A percentile compares a stretch with the other conserved stretches of the same genome.
These are phyloP conservation scores for Tolypocladium nubicola DNA, from an alignment of 2,329 filamentous ascomycete species.

Conservation along the genomic window DNA sequence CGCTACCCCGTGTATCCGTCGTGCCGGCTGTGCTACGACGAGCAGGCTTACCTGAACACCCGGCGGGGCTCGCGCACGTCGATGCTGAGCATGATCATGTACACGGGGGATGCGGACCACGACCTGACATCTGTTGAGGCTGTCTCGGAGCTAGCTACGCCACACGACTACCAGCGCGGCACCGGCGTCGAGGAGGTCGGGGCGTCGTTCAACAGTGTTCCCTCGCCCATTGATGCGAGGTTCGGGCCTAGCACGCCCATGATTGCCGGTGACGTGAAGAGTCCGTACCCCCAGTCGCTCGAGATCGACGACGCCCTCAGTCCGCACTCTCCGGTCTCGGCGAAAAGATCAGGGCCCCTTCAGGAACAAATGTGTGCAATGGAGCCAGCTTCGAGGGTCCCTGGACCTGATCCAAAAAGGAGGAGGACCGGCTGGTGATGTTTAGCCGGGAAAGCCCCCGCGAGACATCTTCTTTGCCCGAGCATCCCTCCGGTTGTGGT, in stretches of 20 bases:
- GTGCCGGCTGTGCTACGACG: constrained; percentile 30
- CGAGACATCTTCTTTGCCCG: constrained; percentile 56
- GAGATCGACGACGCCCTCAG: constrained; percentile 18
- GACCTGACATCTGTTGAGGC: constrained; percentile 27
- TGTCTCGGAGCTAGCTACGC: constrained; percentile 31
- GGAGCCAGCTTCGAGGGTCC: neutral
- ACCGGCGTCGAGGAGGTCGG: constrained; percentile 23
- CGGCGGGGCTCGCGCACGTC: constrained; percentile 31
- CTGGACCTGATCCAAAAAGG: neutral
- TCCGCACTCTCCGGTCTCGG: neutral
- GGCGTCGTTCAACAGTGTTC: constrained; percentile 18
- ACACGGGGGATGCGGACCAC: constrained; percentile 22
- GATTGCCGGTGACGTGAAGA: constrained; percentile 20
- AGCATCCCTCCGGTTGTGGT: constrained; percentile 73
- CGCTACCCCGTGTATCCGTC: constrained; percentile 28
- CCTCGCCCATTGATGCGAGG: constrained; percentile 9
- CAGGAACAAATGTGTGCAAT: neutral
- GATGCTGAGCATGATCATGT: constrained; percentile 30
- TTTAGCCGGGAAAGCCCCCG: constrained; percentile 27
- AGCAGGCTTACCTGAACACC: constrained; percentile 27
- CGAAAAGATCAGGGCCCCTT: neutral
- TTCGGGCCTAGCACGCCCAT: constrained; percentile 16
- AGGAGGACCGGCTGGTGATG: neutral
- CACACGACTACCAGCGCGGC: constrained; percentile 23
- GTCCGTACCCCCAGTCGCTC: constrained; percentile 26